Base-by-base conservation (phyloP, 176 grass and related monocot genomes). In the Aegilops longissima region DNA sequence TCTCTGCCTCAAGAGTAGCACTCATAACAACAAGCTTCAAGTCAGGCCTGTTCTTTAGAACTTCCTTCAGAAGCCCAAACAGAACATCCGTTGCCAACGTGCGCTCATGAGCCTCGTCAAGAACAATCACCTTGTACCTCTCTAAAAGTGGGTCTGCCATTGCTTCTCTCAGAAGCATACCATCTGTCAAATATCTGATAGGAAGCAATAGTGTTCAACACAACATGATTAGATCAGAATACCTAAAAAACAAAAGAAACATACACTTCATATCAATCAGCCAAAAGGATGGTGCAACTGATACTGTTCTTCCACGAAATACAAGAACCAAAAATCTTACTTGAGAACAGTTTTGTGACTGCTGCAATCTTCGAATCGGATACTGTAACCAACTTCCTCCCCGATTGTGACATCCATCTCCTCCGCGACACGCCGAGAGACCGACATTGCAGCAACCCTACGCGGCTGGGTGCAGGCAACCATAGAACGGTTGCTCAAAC, bases 181-280 rank as follows among this genome's bases (percentile, higher is more conserved):
- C 97, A 93, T 99, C 97, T 92, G 97, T 99, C 92, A 96, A 96
- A 88, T 99, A 99, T 90, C 97, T 99, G 94, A 97, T 92, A 89
- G 92, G 85, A 92, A 96, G 89, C 87, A 92, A 93, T 90, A 95
- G 93, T 92, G 88, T 94, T 97, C 89, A 92, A 84, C 84, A 88
- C 76, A 92, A 80, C 73, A 89, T 12, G 83, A 90, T 85, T 89
- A 91, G 61, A 92, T 94, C 82, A 90, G 92, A 90, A 92, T 83
- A 89, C 87, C 91, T 90, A 92, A 83, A 90, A 89, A 74, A 7
- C 72, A 80, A 84, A 85, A 88, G 61, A 86, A 71, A 61, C 65
- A 89, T 80, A 71, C n/a, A 71, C 61, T 78, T 81, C 86, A 84
- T 86, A 93, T 82, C 78, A 90, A 88, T 86, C 84, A 82, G 82